Conservation (phyloP, 805 yeast species). For the Grigorovia humatica region DNA sequence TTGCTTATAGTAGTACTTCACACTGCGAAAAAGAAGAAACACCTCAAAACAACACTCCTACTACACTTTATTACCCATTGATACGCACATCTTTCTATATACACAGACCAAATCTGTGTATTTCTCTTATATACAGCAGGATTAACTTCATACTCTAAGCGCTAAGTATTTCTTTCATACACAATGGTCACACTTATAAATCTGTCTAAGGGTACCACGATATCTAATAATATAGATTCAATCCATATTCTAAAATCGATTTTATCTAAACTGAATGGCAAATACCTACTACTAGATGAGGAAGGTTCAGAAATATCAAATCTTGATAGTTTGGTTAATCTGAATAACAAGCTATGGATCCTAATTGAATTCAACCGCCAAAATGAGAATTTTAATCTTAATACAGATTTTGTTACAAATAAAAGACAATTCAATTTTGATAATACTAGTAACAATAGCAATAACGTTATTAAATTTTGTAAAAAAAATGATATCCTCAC, state of each 20-base stretch:
- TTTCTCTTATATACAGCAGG: not conserved
- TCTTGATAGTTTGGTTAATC: not conserved
- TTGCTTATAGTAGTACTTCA: no score
- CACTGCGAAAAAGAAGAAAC: no score
- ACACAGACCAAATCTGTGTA: no score
- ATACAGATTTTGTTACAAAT: no score
- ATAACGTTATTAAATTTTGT: not conserved
- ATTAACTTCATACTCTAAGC: not conserved
- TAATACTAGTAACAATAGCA: no score
- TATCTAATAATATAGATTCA: not conserved
- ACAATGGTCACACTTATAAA: not conserved
- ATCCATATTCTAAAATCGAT: not conserved
- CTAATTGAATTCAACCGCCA: not conserved
- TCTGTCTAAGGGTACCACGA: not conserved
- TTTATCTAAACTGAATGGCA: not conserved
- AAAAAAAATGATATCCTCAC: not conserved
- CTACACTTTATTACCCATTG: no score
- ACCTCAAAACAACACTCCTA: no score
- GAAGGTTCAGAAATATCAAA: not conserved
- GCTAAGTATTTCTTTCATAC: not conserved
- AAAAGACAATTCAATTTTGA: no score
- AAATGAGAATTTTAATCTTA: not conserved
- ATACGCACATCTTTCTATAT: no score
- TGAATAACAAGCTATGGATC: not conserved
- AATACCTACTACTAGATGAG: not conserved